These are phyloP conservation scores for Wickerhamiella vanderwaltii DNA, from an alignment of 805 yeast species.

Conservation along the genomic window DNA sequence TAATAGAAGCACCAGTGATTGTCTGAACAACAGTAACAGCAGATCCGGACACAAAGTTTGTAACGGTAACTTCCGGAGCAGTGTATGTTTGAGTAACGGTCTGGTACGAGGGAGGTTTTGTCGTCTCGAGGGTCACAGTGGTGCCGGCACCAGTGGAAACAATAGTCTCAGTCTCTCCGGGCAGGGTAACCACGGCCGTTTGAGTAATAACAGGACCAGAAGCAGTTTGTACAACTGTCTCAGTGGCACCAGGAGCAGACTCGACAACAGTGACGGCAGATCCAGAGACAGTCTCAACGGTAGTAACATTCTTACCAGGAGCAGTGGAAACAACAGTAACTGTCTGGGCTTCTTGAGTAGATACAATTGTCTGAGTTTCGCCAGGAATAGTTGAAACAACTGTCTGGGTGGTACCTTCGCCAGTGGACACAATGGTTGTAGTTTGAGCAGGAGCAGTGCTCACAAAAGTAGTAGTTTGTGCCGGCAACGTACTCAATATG, in stretches of 20 bases:
- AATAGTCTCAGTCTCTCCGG: constrained; percentile 8
- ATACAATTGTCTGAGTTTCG: constrained; percentile 4
- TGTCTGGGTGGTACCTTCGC: constrained; percentile 9
- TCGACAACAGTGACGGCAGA: constrained; percentile 2
- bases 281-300: constrained; percentile 8
- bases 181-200: constrained; percentile 1
- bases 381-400: constrained; percentile 8
- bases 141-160: constrained; percentile 10
- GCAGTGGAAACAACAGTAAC: neutral
- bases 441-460: constrained; percentile 7
- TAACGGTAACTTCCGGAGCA: constrained; percentile 5
- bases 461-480: constrained; percentile 3
- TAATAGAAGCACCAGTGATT: constrained; percentile 1
- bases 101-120: constrained; percentile 4
- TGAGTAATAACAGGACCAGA: constrained; percentile 5
- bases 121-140: constrained; percentile 3
- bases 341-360: constrained; percentile 1
- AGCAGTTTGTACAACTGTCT: constrained; percentile 3
- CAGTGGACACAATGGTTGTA: constrained; percentile 8
- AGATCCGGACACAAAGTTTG: constrained; percentile 2
- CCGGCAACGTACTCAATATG: constrained; percentile 3
- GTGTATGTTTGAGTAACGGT: constrained; percentile 4
- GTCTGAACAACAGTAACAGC: constrained; percentile 1
- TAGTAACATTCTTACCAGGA: constrained; percentile 7
- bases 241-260: constrained; percentile 6